Percentiles rank a stretch among this genome's conserved stretches.
These are phyloP conservation scores for Astrothelium macrocarpum DNA, from an alignment of 495 filamentous ascomycete species.

Conservation along the genomic window DNA sequence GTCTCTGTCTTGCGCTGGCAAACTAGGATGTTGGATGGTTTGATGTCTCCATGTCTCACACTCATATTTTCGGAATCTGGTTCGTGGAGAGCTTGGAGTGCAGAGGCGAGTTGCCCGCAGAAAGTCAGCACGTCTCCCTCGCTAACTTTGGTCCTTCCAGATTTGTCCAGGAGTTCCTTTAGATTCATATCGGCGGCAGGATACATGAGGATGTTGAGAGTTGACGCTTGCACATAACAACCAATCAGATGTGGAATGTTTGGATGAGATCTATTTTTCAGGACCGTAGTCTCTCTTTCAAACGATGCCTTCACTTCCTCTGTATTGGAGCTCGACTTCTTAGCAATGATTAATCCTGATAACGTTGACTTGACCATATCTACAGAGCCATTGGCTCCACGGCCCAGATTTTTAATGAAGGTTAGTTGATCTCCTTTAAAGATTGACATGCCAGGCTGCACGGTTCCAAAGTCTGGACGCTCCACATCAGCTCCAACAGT, in stretches of 20 bases:
- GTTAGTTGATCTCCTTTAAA: neutral
- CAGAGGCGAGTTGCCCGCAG: neutral
- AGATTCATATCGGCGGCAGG: constrained; percentile 2
- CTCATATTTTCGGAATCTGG: neutral
- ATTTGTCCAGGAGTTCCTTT: neutral
- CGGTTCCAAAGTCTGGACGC: neutral
- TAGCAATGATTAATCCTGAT: neutral
- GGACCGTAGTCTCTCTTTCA: neutral
- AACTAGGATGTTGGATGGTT: neutral
- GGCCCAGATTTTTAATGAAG: neutral
- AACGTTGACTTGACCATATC: neutral
- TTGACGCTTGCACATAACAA: neutral
- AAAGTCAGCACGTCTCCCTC: neutral
- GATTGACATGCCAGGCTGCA: neutral
- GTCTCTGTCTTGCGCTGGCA: neutral
- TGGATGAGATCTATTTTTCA: neutral
- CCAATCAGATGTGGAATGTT: neutral
- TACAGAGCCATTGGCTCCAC: neutral
- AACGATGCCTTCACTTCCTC: neutral
- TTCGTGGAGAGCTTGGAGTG: neutral
- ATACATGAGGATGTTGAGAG: neutral
- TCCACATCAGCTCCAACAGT: neutral
- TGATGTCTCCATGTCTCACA: neutral
- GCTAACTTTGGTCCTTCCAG: neutral
- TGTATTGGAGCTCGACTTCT: neutral